Evolutionary conservation across 352 stramenopile species (phyloP).

Genomic region (Pythium aquatile): DNA sequence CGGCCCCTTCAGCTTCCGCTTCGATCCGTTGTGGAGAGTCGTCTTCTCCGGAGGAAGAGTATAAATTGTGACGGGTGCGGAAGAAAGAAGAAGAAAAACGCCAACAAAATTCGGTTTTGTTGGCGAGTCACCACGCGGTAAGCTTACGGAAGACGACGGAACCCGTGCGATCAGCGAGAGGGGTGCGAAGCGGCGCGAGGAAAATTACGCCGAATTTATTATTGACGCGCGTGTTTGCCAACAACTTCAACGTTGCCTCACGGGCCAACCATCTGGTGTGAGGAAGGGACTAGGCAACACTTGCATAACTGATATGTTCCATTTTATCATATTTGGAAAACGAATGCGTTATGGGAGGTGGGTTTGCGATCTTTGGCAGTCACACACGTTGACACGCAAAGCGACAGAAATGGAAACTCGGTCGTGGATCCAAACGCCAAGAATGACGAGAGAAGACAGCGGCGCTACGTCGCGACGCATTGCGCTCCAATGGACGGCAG

Average conservation of each 20-base stretch:
- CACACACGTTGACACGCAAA: slow-evolving; percentile 5
- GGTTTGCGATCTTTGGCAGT: slow-evolving; percentile 5
- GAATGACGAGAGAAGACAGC: not conserved
- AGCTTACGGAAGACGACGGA: not conserved
- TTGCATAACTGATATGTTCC: slow-evolving; percentile 5
- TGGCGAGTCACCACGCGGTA: not conserved
- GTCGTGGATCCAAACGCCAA: not conserved
- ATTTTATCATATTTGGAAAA: slow-evolving; percentile 4
- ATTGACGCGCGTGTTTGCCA: not conserved
- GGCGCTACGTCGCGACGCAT: not conserved
- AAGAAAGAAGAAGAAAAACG: slow-evolving; percentile 2
- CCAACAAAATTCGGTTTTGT: not conserved
- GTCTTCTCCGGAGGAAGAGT: not conserved
- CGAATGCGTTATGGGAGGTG: not conserved
- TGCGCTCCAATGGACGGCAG: not conserved
- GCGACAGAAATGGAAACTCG: slow-evolving; percentile 5
- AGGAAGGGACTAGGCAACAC: not conserved
- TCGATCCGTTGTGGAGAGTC: slow-evolving; percentile 2
- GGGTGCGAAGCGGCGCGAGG: not conserved
- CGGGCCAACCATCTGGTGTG: not conserved
- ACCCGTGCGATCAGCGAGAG: not conserved
- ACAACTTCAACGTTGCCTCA: slow-evolving; percentile 12
- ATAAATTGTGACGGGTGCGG: not conserved
- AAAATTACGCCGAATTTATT: slow-evolving; percentile 4
- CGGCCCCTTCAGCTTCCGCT: slow-evolving; percentile 6